Evolutionary conservation across 1,139 yeast genomes (phyloP), one percentile per base, ranked within the genome.

Genomic region (Magnusiomyces paraingens): DNA sequence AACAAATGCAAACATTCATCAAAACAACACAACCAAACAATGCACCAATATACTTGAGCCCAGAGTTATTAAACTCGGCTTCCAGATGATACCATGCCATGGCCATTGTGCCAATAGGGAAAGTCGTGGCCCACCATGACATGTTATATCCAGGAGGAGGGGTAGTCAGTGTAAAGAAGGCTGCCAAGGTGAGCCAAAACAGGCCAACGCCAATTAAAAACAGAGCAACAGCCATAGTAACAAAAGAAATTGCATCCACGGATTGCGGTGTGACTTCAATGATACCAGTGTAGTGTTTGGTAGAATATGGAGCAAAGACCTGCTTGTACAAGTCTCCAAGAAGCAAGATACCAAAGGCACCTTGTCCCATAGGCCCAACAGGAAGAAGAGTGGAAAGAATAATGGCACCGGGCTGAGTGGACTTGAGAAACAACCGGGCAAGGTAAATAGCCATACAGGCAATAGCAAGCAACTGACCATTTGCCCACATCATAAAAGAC

Each of bases 101-200:
- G 0, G 84, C 74, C 84, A 86, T 83, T 0, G 96, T 88, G 2
- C 96, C 96, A 61, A 88, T 65, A 1, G 96, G 96, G 82, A 90
- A 90, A 58, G 96, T 86, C 75, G 86, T 80, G 35, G 90, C 82
- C 95, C 96, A 89, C 78, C 85, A 87, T 0, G 83, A 81, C 59
- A 78, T 77, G 56, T 77, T 75, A 73, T 82, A 87, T 49, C 64
- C 64, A n/a, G 58, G 59, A 5, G 72, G 72, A 1, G 61, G 63
- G 32, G 76, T 68, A 41, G 62, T 56, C 8, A 77, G 67, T 56
- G 73, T 51, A 22, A 59, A 56, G 14, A 52, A 20, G 18, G 52
- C 21, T 0, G 90, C 83, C 29, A 83, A 63, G 46, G 80, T 70
- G 0, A 90, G 79, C 69, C 84, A 75, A 66, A 83, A 83, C 58